Conservation (phyloP, 805 yeast species). For the Saturnispora saitoi region DNA sequence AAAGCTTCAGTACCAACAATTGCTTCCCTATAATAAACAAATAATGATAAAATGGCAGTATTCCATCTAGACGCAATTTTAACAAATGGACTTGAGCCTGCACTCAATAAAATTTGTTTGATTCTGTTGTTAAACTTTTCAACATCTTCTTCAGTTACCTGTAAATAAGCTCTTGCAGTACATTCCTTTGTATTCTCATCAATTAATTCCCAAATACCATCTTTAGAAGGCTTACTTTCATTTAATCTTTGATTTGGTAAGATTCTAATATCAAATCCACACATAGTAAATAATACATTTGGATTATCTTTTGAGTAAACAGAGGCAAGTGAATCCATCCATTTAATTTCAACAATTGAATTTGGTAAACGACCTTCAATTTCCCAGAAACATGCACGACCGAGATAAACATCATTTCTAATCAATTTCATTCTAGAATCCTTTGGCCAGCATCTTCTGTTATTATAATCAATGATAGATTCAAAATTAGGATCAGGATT, state of each 20-base stretch:
- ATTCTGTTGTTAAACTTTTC: slow-evolving; percentile 75
- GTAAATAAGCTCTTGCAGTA: slow-evolving; percentile 79
- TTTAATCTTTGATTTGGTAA: slow-evolving; percentile 60
- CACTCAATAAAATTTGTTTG: slow-evolving; percentile 84
- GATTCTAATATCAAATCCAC: slow-evolving; percentile 91
- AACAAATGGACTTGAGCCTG: slow-evolving; percentile 92
- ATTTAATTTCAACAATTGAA: slow-evolving; percentile 60
- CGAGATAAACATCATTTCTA: slow-evolving; percentile 86
- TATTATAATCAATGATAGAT: slow-evolving; percentile 76
- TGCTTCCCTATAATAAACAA: slow-evolving; percentile 90
- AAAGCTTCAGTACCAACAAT: slow-evolving; percentile 72
- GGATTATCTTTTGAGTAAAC: slow-evolving; percentile 90
- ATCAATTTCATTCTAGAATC: slow-evolving; percentile 85
- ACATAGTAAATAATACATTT: slow-evolving; percentile 78
- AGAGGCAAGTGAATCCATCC: slow-evolving; percentile 78
- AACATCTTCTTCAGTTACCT: slow-evolving; percentile 75
- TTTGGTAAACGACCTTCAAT: slow-evolving; percentile 69
- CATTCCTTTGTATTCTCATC: slow-evolving; percentile 68
- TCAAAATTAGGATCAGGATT: slow-evolving; percentile 92
- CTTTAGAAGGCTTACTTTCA: slow-evolving; percentile 44
- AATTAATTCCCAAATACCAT: slow-evolving; percentile 87
- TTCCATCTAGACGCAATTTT: slow-evolving; percentile 96
- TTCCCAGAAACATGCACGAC: slow-evolving; percentile 91
- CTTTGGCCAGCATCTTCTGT: slow-evolving; percentile 89
- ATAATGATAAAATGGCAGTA: slow-evolving; percentile 76